Evolutionary conservation across 306 rosid genomes (phyloP).

Genomic region (Gastrolobium bilobum): DNA sequence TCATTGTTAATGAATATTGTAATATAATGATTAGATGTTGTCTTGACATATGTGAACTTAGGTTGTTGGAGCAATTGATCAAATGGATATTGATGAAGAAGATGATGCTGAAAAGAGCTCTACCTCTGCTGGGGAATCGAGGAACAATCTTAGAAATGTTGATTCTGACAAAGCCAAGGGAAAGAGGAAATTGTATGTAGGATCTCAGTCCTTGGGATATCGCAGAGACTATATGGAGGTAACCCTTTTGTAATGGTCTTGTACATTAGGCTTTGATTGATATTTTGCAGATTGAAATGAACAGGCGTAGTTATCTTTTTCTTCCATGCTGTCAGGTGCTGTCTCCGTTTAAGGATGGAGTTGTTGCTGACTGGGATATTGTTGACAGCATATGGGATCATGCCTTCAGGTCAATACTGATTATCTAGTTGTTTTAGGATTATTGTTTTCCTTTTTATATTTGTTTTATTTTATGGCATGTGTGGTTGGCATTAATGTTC

Average conservation of each 20-base stretch:
- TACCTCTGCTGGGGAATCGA: constrained; percentile 70
- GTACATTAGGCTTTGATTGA: constrained; percentile 18
- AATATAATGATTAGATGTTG: neutral
- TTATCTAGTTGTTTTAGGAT: constrained; percentile 32
- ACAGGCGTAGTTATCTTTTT: constrained; percentile 4
- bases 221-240: constrained; percentile 98
- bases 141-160: constrained; percentile 57
- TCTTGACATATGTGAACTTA: constrained; percentile 50
- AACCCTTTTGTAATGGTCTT: constrained; percentile 35
- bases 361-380: constrained; percentile 96
- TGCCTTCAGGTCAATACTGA: constrained; percentile 79
- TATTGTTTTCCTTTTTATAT: neutral
- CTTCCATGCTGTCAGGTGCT: constrained; percentile 68
- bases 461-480: constrained; percentile 24
- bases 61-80: constrained; percentile 95
- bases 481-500: constrained; percentile 7
- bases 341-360: constrained; percentile 87
- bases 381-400: constrained; percentile 99
- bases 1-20: constrained; percentile 12
- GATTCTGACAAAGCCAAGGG: constrained; percentile 87
- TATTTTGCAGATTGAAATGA: neutral
- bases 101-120: constrained; percentile 74
- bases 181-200: constrained; percentile 83
- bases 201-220: constrained; percentile 92
- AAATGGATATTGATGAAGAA: constrained; percentile 88